These are phyloP conservation scores for Sordariomycetes sp. DNA, from an alignment of 2,329 filamentous ascomycete genomes.

Conservation along the genomic window DNA sequence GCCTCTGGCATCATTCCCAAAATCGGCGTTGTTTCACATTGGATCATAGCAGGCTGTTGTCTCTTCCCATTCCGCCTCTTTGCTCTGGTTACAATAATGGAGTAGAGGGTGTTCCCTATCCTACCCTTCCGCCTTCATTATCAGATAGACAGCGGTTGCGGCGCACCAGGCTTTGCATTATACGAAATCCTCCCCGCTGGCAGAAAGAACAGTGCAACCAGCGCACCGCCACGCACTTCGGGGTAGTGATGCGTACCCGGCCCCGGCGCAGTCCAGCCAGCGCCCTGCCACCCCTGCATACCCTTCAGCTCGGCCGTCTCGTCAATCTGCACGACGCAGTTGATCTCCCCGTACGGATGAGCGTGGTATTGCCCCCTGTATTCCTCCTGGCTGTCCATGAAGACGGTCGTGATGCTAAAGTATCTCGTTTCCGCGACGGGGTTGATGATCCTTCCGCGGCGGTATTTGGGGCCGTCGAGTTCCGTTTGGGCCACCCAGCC, in stretches of 20 bases:
- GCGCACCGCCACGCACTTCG: slow-evolving; percentile 30
- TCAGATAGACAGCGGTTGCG: slow-evolving; percentile 19
- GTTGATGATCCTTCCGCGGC: slow-evolving; percentile 28
- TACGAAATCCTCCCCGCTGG: slow-evolving; percentile 40
- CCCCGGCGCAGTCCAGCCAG: slow-evolving; percentile 40
- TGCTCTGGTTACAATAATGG: neutral
- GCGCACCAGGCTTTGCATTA: slow-evolving; percentile 25
- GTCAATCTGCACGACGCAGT: slow-evolving; percentile 38
- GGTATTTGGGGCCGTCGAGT: slow-evolving; percentile 30
- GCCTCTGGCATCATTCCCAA: too few relatives aligned
- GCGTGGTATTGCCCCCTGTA: slow-evolving; percentile 38
- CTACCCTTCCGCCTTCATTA: neutral
- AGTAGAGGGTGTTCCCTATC: neutral
- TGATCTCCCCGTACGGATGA: slow-evolving; percentile 41
- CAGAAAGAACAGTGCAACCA: slow-evolving; percentile 40
- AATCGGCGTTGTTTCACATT: too few relatives aligned
- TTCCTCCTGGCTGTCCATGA: slow-evolving; percentile 35
- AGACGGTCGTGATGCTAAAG: slow-evolving; percentile 43
- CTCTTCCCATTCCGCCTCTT: neutral
- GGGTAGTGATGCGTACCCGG: slow-evolving; percentile 45
- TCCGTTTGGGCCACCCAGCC: slow-evolving; percentile 29
- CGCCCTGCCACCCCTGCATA: slow-evolving; percentile 41
- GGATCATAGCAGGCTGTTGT: too few relatives aligned
- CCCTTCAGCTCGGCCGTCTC: slow-evolving; percentile 34
- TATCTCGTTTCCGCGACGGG: slow-evolving; percentile 31